These are phyloP conservation scores for Mariannaea elegans DNA, from an alignment of 2,329 filamentous ascomycete species.

Conservation along the genomic window DNA sequence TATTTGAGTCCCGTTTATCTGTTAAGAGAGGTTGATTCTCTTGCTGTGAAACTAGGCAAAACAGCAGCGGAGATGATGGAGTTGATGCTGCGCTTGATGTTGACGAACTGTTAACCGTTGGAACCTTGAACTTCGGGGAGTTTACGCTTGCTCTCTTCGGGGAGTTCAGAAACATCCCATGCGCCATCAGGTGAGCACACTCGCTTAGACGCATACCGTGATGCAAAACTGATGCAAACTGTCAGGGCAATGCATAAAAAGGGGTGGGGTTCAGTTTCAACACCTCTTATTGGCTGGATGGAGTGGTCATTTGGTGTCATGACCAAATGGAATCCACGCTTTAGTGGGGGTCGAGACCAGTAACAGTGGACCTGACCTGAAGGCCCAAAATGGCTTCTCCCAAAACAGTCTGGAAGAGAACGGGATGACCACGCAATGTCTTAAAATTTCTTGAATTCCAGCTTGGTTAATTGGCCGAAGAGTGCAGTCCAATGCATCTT, in stretches of 20 bases:
- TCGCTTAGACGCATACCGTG: slow-evolving; percentile 4
- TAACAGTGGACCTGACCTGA: no score
- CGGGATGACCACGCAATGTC: neutral
- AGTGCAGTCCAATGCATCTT: neutral
- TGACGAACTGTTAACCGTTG: no score
- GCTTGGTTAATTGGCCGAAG: slow-evolving; percentile 12
- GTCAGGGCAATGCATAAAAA: neutral
- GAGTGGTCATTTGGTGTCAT: neutral
- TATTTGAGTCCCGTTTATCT: neutral
- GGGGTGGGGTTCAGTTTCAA: neutral
- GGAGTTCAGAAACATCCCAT: slow-evolving; percentile 18
- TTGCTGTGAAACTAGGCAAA: neutral
- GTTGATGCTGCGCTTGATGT: neutral
- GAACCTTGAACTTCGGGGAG: neutral
- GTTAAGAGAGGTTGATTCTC: neutral
- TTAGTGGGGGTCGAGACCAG: neutral
- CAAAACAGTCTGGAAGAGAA: neutral
- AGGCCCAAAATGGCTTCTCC: neutral
- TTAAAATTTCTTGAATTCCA: slow-evolving; percentile 2
- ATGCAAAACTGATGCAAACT: neutral
- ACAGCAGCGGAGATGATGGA: neutral
- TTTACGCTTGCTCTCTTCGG: slow-evolving; percentile 1
- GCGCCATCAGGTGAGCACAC: slow-evolving; percentile 19
- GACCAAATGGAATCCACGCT: neutral
- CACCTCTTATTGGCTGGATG: slow-evolving; percentile 1